phyloP scores from a whole-genome alignment of 2,329 filamentous ascomycete genomes.

The Tolypocladium guangdongense region DNA sequence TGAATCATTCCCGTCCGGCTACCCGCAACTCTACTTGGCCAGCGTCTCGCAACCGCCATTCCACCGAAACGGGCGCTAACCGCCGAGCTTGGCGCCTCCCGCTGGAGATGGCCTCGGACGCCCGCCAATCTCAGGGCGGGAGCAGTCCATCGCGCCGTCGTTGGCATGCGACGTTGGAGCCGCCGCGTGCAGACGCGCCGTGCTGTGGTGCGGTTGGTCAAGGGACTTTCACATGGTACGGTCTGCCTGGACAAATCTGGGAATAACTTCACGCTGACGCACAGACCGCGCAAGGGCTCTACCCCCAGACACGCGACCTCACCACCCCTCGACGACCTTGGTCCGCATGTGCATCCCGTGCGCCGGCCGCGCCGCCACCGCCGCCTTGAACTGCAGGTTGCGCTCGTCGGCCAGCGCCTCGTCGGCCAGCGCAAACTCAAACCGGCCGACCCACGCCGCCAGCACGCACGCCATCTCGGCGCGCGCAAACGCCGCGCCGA shows the following conservation, averaged over 20 bases:
- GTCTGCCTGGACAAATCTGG: no score
- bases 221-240: no score
- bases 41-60: neutral
- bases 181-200: no score
- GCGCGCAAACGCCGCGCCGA: slow-evolving; percentile 70
- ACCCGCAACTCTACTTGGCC: neutral
- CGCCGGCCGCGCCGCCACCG: slow-evolving; percentile 61
- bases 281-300: neutral
- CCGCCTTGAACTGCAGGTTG: slow-evolving; percentile 55
- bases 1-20: neutral
- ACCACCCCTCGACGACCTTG: slow-evolving; percentile 54
- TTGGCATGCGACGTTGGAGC: no score
- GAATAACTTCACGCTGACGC: neutral
- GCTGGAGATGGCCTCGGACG: no score
- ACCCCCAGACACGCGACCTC: no score
- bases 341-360: slow-evolving; percentile 62
- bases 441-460: slow-evolving; percentile 65
- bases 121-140: no score
- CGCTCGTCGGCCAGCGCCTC: slow-evolving; percentile 54
- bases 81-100: neutral
- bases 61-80: neutral
- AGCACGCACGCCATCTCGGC: slow-evolving; percentile 78
- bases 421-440: slow-evolving; percentile 49
- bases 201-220: no score
- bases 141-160: no score